Percentiles rank a stretch among this genome's conserved stretches.
phyloP scores from a whole-genome alignment of 2,329 filamentous ascomycete genomes.

The Chrysosporium keratinophilum region DNA sequence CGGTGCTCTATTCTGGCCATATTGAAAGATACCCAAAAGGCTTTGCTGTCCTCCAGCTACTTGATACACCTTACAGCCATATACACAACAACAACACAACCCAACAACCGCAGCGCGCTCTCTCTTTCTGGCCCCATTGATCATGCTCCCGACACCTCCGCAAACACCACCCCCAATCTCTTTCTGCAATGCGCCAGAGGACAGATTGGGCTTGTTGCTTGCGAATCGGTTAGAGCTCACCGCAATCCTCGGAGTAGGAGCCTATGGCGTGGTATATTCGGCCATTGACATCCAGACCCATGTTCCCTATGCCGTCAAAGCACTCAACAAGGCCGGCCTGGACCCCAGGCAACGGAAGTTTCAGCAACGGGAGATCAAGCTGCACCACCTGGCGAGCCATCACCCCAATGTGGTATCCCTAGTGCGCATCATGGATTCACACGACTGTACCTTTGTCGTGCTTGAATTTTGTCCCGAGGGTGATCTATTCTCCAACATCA shows the following conservation, averaged over 20 bases:
- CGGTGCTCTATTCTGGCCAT: background rate
- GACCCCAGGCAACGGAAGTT: constrained; percentile 79
- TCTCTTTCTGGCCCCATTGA: constrained; percentile 6
- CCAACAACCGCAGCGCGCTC: background rate
- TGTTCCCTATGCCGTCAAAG: constrained; percentile 87
- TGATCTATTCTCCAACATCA: constrained; percentile 95
- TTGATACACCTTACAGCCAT: background rate
- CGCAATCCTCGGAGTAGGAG: constrained; percentile 79
- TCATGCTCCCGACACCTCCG: constrained; percentile 39
- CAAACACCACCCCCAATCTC: constrained; percentile 33
- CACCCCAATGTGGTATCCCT: constrained; percentile 92
- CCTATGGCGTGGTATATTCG: constrained; percentile 92
- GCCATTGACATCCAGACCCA: constrained; percentile 74
- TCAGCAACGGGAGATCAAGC: constrained; percentile 82
- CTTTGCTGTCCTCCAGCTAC: background rate
- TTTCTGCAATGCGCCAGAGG: constrained; percentile 60
- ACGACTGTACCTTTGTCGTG: constrained; percentile 90
- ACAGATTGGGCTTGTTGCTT: constrained; percentile 73
- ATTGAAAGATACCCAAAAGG: background rate
- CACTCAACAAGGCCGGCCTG: constrained; percentile 85
- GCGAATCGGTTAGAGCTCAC: constrained; percentile 74
- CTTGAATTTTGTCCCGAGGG: constrained; percentile 96
- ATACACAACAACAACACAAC: background rate
- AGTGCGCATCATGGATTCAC: constrained; percentile 82
- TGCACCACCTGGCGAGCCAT: constrained; percentile 79